Conservation (phyloP, 2,329 filamentous ascomycete genomes). For the Aspergillus intermedius region DNA sequence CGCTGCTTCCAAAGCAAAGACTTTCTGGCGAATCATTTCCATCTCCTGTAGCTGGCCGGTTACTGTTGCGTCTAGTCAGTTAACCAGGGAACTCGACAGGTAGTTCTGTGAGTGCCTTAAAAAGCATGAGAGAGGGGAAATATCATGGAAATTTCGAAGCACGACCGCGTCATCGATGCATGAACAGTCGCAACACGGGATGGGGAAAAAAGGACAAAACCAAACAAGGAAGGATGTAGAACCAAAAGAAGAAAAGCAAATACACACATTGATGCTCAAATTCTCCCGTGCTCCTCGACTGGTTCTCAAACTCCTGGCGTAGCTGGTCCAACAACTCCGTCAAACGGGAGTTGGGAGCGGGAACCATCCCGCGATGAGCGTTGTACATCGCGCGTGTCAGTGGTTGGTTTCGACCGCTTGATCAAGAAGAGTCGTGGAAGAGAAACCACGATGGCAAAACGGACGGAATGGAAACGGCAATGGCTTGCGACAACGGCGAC, state of each 20-base stretch:
- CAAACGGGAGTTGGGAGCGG: constrained; percentile 65
- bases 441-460: background rate
- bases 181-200: background rate
- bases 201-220: background rate
- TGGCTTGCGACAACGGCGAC: constrained; percentile 2
- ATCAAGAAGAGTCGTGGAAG: background rate
- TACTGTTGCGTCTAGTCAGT: constrained; percentile 50
- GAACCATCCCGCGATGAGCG: constrained; percentile 73
- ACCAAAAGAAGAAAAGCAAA: constrained; percentile 1
- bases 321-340: constrained; percentile 90
- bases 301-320: constrained; percentile 81
- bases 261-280: constrained; percentile 69
- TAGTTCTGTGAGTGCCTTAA: background rate
- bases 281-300: constrained; percentile 72
- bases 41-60: constrained; percentile 88
- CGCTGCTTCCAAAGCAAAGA: constrained; percentile 85
- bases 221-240: background rate
- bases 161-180: background rate
- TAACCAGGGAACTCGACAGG: constrained; percentile 3
- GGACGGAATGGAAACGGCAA: background rate
- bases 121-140: background rate
- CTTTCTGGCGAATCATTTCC: constrained; percentile 86
- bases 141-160: background rate
- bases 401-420: constrained; percentile 1
- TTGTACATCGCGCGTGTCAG: constrained; percentile 65